Evolutionary conservation across 257 asterid genomes (phyloP), one percentile per base, ranked within the genome.

Genomic region (Solanum tarapatanum): DNA sequence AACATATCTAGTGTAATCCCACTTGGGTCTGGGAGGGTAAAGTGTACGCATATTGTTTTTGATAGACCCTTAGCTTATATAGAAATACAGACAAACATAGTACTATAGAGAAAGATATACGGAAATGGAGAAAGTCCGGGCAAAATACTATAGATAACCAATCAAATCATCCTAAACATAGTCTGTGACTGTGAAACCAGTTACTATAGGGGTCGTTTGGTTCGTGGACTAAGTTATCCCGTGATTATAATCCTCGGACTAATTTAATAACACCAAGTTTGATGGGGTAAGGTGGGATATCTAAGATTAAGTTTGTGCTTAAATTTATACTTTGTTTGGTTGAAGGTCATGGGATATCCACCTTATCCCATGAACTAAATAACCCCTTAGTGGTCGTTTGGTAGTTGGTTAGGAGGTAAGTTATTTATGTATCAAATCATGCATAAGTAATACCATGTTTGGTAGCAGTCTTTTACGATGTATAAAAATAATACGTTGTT

Each of bases 51-150:
- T 2, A 33, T 0, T 55, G 64, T 55, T 19, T 17, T 0, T 19
- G 24, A 55, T 19, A 55, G 24, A 55, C 1, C 24, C 11, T 19
- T 55, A 55, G 24, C 0, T 55, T 0, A 1, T 0, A 1, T 7
- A 55, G 64, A 19, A 55, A 55, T 19, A 2, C 0, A 55, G 3
- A 7, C 1, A 0, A 3, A 55, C 2, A 0, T 55, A 55, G 11
- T 55, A 19, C 64, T 17, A 55, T 17, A 55, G 64, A 55, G 24
- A 48, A 2, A 55, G 64, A 7, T 55, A 19, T 55, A 55, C n/a
- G 0, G 10, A 55, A 55, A 55, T 55, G 64, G 11, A 55, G 64
- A 55, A 55, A 55, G 0, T 55, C 10, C 1, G 11, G 64, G 11
- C 0, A 55, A 55, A 55, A 55, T 19, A 55, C 64, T 19, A 0